Evolutionary conservation across 768 basidiomycete species (phyloP).

Genomic region (Leccinum fibrillosum): DNA sequence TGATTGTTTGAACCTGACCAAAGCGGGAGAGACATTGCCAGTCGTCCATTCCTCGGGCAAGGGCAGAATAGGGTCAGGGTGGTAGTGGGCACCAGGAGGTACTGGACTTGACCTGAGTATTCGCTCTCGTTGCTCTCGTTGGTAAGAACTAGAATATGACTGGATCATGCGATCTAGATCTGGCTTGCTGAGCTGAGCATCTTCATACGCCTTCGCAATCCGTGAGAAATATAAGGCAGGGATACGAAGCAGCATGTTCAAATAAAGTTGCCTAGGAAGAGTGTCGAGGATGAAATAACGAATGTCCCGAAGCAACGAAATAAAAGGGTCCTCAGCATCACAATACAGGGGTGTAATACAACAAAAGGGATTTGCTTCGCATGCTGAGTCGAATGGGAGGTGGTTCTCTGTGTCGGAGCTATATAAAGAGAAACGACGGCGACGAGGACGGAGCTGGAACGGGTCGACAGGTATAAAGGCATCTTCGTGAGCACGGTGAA

Average conservation of each 20-base stretch:
- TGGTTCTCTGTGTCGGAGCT: slow-evolving; percentile 20
- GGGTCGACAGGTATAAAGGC: slow-evolving; percentile 58
- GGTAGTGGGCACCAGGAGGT: slow-evolving; percentile 24
- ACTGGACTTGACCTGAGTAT: slow-evolving; percentile 24
- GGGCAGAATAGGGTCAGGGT: slow-evolving; percentile 32
- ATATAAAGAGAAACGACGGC: slow-evolving; percentile 20
- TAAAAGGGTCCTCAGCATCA: slow-evolving; percentile 9
- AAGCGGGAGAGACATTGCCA: slow-evolving; percentile 55
- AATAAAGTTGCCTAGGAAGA: slow-evolving; percentile 42
- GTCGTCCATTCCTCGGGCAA: slow-evolving; percentile 52
- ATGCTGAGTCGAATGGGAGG: slow-evolving; percentile 18
- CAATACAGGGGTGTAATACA: slow-evolving; percentile 22
- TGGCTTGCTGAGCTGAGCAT: slow-evolving; percentile 72
- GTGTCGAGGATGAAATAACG: slow-evolving; percentile 34
- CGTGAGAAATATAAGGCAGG: slow-evolving; percentile 79
- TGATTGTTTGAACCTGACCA: slow-evolving; percentile 58
- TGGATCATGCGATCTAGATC: slow-evolving; percentile 58
- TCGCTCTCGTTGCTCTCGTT: slow-evolving; percentile 14
- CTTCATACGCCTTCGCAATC: slow-evolving; percentile 71
- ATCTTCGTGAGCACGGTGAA: slow-evolving; percentile 52
- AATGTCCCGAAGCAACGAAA: slow-evolving; percentile 15
- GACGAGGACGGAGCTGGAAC: slow-evolving; percentile 35
- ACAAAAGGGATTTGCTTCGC: slow-evolving; percentile 20
- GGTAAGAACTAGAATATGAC: slow-evolving; percentile 26
- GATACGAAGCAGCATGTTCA: slow-evolving; percentile 56